Conservation (phyloP, 2,329 filamentous ascomycete genomes). For the Keithomyces neogunnii region DNA sequence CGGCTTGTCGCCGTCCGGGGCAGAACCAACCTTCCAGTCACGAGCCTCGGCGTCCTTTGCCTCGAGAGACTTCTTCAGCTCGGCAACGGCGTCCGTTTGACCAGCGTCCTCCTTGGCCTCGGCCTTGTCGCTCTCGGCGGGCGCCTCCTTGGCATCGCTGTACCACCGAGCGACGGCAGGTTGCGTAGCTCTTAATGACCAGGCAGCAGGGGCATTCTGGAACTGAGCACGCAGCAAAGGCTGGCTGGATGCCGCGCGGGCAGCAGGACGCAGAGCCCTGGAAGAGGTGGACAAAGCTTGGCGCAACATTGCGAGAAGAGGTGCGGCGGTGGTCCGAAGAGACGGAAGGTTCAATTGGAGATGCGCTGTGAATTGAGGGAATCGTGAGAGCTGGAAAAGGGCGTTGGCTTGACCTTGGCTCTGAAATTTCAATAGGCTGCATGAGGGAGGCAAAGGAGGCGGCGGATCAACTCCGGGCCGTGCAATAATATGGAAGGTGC, state of each 20-base stretch:
- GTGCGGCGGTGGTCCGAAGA: slow-evolving; percentile 5
- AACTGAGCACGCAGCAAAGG: slow-evolving; percentile 29
- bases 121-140: slow-evolving; percentile 16
- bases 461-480: slow-evolving; percentile 23
- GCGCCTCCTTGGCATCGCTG: slow-evolving; percentile 35
- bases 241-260: slow-evolving; percentile 26
- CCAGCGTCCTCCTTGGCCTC: slow-evolving; percentile 19
- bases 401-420: slow-evolving; percentile 6
- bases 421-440: slow-evolving; percentile 20
- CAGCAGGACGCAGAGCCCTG: slow-evolving; percentile 33
- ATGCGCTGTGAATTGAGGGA: slow-evolving; percentile 1
- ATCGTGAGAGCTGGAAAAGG: slow-evolving; percentile 1
- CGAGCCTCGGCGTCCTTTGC: slow-evolving; percentile 45
- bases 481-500: slow-evolving; percentile 5
- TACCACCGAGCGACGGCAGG: slow-evolving; percentile 35
- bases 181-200: slow-evolving; percentile 27
- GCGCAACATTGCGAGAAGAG: slow-evolving; percentile 32
- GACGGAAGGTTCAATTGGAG: slow-evolving; percentile 9
- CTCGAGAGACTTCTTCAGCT: slow-evolving; percentile 44
- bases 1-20: background rate
- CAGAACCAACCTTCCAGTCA: slow-evolving; percentile 74
- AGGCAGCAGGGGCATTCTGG: slow-evolving; percentile 25
- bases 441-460: slow-evolving; percentile 5
- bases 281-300: slow-evolving; percentile 35
- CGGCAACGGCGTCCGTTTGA: slow-evolving; percentile 28